A percentile compares a stretch with the other conserved stretches of the same genome.
Conservation (phyloP, 768 basidiomycete genomes). For the Lactarius sp. region DNA sequence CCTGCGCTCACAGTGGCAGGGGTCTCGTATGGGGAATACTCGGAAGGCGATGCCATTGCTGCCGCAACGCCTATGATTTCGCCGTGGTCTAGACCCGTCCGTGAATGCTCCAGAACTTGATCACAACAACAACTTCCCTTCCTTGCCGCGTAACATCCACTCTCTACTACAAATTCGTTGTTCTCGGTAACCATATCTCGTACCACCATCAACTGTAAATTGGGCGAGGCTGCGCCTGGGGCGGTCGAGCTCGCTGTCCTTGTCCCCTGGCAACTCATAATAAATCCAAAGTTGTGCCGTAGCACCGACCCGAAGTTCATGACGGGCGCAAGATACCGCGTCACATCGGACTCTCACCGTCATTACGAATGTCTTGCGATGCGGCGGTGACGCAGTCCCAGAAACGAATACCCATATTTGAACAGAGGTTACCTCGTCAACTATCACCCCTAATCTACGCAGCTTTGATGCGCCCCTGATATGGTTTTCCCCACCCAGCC, state of each 20-base stretch:
- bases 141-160: conserved; percentile 16
- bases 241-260: conserved; percentile 1
- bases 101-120: conserved; percentile 19
- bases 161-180: conserved; percentile 14
- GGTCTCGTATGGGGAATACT: neutral
- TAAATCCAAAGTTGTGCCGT: neutral
- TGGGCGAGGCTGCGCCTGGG: neutral
- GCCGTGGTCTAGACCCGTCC: conserved; percentile 19
- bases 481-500: conserved; percentile 8
- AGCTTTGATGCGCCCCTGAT: conserved; percentile 13
- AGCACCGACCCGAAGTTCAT: neutral
- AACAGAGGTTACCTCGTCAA: too few relatives aligned
- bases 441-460: conserved; percentile 9
- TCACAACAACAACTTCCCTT: conserved; percentile 3
- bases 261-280: neutral
- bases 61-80: conserved; percentile 25
- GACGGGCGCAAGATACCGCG: conserved; percentile 2
- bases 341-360: conserved; percentile 6
- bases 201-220: conserved; percentile 12
- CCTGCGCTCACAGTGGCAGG: neutral
- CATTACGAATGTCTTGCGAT: neutral
- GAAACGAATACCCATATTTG: conserved; percentile 5
- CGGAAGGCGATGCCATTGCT: conserved; percentile 9
- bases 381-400: conserved; percentile 14
- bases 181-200: neutral